Evolutionary conservation across 768 basidiomycete species (phyloP).

Genomic region (Collybiopsis confluens): DNA sequence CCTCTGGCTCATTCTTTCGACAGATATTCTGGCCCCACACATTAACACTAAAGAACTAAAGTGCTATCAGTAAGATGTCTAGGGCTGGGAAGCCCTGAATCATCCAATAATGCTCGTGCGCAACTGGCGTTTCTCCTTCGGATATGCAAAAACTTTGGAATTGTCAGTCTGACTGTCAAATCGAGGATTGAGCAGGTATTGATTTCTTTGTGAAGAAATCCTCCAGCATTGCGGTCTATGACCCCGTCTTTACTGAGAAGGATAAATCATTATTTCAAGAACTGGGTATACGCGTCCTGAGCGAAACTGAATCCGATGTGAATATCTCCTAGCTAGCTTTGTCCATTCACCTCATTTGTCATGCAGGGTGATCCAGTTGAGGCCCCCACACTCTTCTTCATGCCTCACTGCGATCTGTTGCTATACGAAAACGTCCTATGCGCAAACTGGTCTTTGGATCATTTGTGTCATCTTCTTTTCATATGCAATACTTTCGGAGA

Average conservation of each 20-base stretch:
- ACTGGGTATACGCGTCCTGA: constrained; percentile 1
- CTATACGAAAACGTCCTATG: not conserved
- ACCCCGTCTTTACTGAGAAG: constrained; percentile 5
- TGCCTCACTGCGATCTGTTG: constrained; percentile 4
- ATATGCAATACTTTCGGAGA: constrained; percentile 5
- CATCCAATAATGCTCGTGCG: constrained; percentile 5
- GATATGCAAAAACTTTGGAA: not conserved
- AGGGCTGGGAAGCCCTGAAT: constrained; percentile 6
- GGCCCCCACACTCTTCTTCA: not conserved
- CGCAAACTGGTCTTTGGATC: constrained; percentile 1
- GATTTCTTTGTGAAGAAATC: not conserved
- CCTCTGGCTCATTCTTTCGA: not conserved
- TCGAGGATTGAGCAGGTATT: not conserved
- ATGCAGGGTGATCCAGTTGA: not conserved
- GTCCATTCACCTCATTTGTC: too few relatives aligned
- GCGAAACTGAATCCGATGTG: not conserved
- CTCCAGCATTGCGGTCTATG: not conserved
- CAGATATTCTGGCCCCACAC: not conserved
- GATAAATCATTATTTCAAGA: constrained; percentile 1
- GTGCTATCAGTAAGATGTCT: not conserved
- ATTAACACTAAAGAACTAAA: not conserved
- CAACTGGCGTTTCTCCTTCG: constrained; percentile 5
- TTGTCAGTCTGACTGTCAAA: not conserved
- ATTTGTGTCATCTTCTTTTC: not conserved
- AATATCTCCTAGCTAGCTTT: too few relatives aligned